Conservation (phyloP, 768 basidiomycete genomes). For the Leccinum fibrillosum region DNA sequence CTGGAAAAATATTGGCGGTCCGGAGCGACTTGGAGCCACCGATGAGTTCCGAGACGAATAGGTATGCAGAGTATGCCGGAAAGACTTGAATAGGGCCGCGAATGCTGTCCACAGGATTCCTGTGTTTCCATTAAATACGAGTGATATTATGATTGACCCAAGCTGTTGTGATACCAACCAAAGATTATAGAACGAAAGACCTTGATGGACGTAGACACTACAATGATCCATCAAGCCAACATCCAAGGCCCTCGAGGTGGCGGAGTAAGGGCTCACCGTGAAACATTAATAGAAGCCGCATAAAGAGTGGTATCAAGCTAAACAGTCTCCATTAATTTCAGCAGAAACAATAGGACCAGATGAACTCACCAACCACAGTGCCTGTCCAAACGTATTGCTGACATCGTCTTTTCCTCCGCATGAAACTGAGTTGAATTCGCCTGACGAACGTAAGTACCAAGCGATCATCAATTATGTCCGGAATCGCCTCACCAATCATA, state of each 20-base stretch:
- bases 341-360: background rate
- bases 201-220: constrained; percentile 54
- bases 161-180: constrained; percentile 33
- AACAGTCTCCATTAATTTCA: background rate
- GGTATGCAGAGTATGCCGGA: constrained; percentile 51
- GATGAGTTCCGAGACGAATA: constrained; percentile 48
- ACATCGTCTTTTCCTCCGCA: constrained; percentile 49
- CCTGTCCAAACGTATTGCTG: constrained; percentile 54
- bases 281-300: constrained; percentile 42
- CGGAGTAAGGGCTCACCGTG: constrained; percentile 30
- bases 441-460: constrained; percentile 22
- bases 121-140: constrained; percentile 13
- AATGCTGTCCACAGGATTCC: constrained; percentile 46
- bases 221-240: background rate
- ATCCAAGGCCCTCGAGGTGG: background rate
- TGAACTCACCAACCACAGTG: constrained; percentile 47
- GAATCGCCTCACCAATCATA: constrained; percentile 37
- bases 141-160: background rate
- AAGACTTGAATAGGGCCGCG: constrained; percentile 51
- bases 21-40: constrained; percentile 41
- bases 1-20: constrained; percentile 50
- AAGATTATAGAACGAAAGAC: constrained; percentile 42
- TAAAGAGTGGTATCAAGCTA: constrained; percentile 21
- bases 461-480: background rate
- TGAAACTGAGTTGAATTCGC: constrained; percentile 55